phyloP scores from a whole-genome alignment of 1,139 yeast species.

The Protomyces inundatus region DNA sequence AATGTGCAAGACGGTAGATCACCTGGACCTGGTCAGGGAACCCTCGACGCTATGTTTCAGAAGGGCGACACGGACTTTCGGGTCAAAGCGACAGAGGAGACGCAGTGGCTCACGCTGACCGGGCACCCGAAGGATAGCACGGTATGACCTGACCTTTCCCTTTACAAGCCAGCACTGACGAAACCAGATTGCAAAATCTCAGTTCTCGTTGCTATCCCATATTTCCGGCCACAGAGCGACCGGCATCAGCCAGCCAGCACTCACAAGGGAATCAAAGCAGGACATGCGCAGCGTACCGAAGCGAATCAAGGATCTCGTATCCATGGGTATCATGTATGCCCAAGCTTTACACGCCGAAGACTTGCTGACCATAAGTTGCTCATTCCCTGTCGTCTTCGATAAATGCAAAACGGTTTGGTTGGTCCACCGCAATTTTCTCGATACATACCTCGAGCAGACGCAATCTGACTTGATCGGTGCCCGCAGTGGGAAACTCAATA shows the following conservation, averaged over 20 bases:
- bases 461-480: not conserved
- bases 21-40: no score
- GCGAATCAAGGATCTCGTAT: slow-evolving; percentile 1
- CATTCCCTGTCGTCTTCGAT: slow-evolving; percentile 4
- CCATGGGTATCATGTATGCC: slow-evolving; percentile 11
- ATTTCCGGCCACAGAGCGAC: not conserved
- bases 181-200: slow-evolving; percentile 2
- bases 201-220: slow-evolving; percentile 6
- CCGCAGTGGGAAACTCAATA: not conserved
- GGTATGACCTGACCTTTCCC: not conserved
- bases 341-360: not conserved
- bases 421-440: slow-evolving; percentile 11
- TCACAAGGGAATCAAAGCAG: slow-evolving; percentile 7
- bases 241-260: slow-evolving; percentile 5
- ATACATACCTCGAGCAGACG: not conserved
- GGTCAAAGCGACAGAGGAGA: slow-evolving; percentile 2
- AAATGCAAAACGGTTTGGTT: slow-evolving; percentile 5
- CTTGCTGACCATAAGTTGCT: not conserved
- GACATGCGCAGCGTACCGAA: slow-evolving; percentile 24
- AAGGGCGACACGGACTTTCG: not conserved
- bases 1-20: no score
- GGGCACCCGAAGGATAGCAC: slow-evolving; percentile 10
- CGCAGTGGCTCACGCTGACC: slow-evolving; percentile 15
- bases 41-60: not conserved
- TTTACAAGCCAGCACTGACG: not conserved